phyloP scores from a whole-genome alignment of 257 asterid genomes.

The Capsicum chinense region DNA sequence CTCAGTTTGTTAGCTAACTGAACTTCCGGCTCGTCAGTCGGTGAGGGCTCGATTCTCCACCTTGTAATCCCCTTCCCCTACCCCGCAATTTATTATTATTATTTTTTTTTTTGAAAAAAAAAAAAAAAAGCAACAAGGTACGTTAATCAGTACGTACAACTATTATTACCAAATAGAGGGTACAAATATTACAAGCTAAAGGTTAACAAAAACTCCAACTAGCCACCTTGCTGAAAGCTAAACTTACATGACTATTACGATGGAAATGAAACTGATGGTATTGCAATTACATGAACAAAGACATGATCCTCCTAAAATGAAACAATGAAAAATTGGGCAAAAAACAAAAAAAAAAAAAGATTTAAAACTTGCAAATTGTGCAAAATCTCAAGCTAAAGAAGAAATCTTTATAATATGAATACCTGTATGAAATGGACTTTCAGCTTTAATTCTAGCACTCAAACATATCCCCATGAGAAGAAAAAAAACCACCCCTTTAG shows the following conservation, averaged over 20 bases:
- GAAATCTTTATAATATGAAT: neutral
- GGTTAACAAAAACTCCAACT: neutral
- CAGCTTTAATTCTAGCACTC: slow-evolving; percentile 50
- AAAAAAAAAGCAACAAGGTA: neutral
- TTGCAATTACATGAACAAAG: neutral
- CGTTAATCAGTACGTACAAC: neutral
- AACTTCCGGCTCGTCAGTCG: too few relatives aligned
- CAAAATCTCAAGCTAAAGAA: neutral
- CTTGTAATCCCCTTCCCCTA: too few relatives aligned
- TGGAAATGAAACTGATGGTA: neutral
- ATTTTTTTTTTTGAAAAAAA: too few relatives aligned
- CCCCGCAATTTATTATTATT: too few relatives aligned
- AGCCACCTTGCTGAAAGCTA: neutral
- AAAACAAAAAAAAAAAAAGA: neutral
- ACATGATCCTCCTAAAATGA: neutral
- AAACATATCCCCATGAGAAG: slow-evolving; percentile 47
- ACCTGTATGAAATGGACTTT: slow-evolving; percentile 43
- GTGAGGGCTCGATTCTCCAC: too few relatives aligned
- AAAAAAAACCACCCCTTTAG: neutral
- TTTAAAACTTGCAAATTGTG: neutral
- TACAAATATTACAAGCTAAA: neutral
- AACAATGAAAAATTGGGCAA: neutral
- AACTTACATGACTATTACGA: neutral
- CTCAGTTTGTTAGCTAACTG: too few relatives aligned
- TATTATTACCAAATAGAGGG: neutral